Percentiles rank a stretch among this genome's conserved stretches.
Conservation (phyloP, 2,329 filamentous ascomycete species). For the Pezicula radicicola region DNA sequence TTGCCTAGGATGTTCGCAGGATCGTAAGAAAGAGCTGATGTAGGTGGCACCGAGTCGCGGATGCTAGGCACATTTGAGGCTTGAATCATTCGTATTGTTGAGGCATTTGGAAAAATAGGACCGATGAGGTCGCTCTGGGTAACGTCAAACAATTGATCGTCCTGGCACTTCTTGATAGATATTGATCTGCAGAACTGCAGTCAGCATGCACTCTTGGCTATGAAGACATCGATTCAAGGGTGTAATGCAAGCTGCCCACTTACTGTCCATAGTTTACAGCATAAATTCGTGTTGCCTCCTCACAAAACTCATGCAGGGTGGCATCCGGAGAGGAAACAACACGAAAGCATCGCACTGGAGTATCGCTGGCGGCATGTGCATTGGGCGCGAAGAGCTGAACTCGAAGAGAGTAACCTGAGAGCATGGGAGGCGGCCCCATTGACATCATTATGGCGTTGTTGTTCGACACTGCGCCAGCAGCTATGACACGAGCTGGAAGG, state of each 20-base stretch:
- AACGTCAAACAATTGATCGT: slow-evolving; percentile 28
- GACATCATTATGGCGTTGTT: slow-evolving; percentile 14
- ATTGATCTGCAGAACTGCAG: slow-evolving; percentile 17
- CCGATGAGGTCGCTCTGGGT: slow-evolving; percentile 25
- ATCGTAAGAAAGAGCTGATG: slow-evolving; percentile 26
- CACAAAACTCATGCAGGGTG: slow-evolving; percentile 27
- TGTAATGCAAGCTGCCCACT: slow-evolving; percentile 5
- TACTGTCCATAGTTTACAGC: slow-evolving; percentile 28
- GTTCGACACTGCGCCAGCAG: not conserved
- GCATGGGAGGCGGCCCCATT: slow-evolving; percentile 23
- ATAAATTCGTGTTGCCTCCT: slow-evolving; percentile 25
- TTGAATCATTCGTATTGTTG: slow-evolving; percentile 25
- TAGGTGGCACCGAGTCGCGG: slow-evolving; percentile 29
- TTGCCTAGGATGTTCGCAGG: slow-evolving; percentile 13
- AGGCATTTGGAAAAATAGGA: slow-evolving; percentile 20
- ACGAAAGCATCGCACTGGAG: slow-evolving; percentile 25
- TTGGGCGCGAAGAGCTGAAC: slow-evolving; percentile 25
- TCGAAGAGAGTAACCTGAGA: slow-evolving; percentile 24
- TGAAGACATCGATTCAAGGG: not conserved
- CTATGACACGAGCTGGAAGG: not conserved
- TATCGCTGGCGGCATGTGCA: slow-evolving; percentile 15
- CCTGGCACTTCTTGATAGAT: slow-evolving; percentile 27
- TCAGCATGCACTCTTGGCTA: slow-evolving; percentile 1
- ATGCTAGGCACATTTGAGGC: slow-evolving; percentile 17
- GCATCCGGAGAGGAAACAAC: slow-evolving; percentile 24